Conservation (phyloP, 2,329 filamentous ascomycete genomes). For the Cryphonectria radicalis region DNA sequence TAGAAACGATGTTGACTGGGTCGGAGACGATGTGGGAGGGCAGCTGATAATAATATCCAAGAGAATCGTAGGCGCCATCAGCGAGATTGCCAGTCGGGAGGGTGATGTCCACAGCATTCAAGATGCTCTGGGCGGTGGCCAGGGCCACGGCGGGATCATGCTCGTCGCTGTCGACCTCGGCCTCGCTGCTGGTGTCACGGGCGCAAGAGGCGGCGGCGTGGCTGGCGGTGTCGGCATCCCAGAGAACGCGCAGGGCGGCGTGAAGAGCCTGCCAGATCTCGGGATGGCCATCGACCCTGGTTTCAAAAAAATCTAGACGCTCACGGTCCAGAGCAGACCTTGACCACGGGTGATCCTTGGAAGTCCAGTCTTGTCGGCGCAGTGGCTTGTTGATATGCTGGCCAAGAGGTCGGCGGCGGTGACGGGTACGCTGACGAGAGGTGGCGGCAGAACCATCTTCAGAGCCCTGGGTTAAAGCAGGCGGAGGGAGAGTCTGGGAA, state of each 20-base stretch:
- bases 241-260: conserved; percentile 69
- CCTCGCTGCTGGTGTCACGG: conserved; percentile 12
- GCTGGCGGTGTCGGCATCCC: conserved; percentile 51
- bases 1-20: conserved; percentile 58
- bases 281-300: conserved; percentile 73
- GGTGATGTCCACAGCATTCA: conserved; percentile 78
- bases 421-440: conserved; percentile 38
- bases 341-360: conserved; percentile 70
- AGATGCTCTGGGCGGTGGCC: conserved; percentile 76
- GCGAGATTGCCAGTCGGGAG: conserved; percentile 74
- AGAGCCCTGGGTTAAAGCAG: conserved; percentile 29
- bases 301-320: conserved; percentile 87
- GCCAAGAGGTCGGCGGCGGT: conserved; percentile 50
- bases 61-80: conserved; percentile 72
- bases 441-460: conserved; percentile 26
- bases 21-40: conserved; percentile 72
- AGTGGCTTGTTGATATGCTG: conserved; percentile 75
- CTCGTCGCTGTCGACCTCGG: conserved; percentile 33
- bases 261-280: conserved; percentile 83
- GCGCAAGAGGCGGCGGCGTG: conserved; percentile 21
- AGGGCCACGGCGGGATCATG: conserved; percentile 49
- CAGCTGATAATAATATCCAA: conserved; percentile 71
- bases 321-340: conserved; percentile 70
- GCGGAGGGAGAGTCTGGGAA: conserved; percentile 9
- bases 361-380: conserved; percentile 67